Percentiles rank a stretch among this genome's conserved stretches.
Evolutionary conservation across 306 rosid species (phyloP).

Genomic region (barrel medic (Medicago truncatula)): MtrunA17r5.0-ANR NC_053042.1:28711001-28711500

Average conservation of each 20-base stretch:
- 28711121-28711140: background rate
- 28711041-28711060: constrained; percentile 96
- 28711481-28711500: constrained; percentile 98
- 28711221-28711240: constrained; percentile 96
- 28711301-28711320: constrained; percentile 6
- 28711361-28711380: no score
- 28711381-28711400: no score
- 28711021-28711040: constrained; percentile 94
- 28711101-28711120: constrained; percentile 20
- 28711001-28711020: constrained; percentile 88
- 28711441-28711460: background rate
- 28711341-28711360: no score
- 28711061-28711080: constrained; percentile 65
- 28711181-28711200: background rate
- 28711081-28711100: constrained; percentile 32
- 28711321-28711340: constrained; percentile 7
- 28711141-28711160: constrained; percentile 1
- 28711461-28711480: constrained; percentile 36
- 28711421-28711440: no score
- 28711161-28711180: constrained; percentile 17
- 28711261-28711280: constrained; percentile 97
- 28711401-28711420: no score
- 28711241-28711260: constrained; percentile 99
- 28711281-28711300: constrained; percentile 46
- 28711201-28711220: constrained; percentile 44